Evolutionary conservation across 75 land plant genomes (phyloP), one percentile per base, ranked within the genome.

Genomic region (Pinus taeda): DNA sequence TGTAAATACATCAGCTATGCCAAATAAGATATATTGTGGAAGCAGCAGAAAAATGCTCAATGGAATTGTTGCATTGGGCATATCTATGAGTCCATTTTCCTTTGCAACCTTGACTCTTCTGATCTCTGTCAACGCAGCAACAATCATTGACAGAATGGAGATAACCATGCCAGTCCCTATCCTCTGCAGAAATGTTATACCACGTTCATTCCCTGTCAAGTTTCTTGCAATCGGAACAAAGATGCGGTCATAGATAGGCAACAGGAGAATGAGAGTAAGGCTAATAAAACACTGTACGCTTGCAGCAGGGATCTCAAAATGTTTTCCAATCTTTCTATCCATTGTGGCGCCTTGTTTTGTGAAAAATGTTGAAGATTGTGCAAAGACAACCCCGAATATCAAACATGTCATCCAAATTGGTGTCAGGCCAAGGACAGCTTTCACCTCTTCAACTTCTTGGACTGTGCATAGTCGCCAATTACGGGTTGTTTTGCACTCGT

Each of bases 311-410:
- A 33, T 33, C 33, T 33, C 33, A 33, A 33, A 33, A 33, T 33
- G 33, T 26, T 26, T 63, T 0, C 92, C 95, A 0, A 96, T 62
- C 73, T 75, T 86, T n/a, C 90, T 79, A 73, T 86, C 74, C 93
- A 96, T 90, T 33, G 90, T 79, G 78, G 79, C 79, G 30, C 95
- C 99, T 80, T 96, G 99, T 45, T 92, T 87, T 2, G 89, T 89
- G 84, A 94, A 96, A 81, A 94, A 89, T 0, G 99, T 96, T 3
- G 87, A 77, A 3, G 94, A 88, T 61, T 89, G 97, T 58, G 93
- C 93, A 74, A 95, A 89, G 21, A 92, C 86, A 26, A 92, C 89
- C 0, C 93, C 95, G 53, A 92, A 94, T 78, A 83, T 82, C 29
- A 96, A 81, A 0, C 87, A 91, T 78, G 85, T 79, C 24, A 84